Evolutionary conservation across 2,329 filamentous ascomycete species (phyloP), one percentile per base, ranked within the genome.

Genomic region (Kalmusia sp.): DNA sequence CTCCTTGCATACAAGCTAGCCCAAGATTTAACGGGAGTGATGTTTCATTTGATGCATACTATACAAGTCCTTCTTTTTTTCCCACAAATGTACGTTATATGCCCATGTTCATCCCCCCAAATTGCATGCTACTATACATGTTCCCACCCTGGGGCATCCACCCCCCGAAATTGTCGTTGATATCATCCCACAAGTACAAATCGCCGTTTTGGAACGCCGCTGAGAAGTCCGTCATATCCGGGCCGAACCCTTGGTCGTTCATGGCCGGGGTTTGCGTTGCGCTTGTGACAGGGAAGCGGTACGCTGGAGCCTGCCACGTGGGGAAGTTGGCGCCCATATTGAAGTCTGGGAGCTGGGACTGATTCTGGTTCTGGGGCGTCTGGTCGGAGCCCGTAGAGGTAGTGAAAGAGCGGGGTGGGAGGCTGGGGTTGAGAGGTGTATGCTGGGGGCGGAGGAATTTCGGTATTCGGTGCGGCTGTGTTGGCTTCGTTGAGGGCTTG

Each of bases 171-270:
- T 60, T 68, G n/a, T 73, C 70, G 11, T 61, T 64, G n/a, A 67
- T 56, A 24, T 72, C 71, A 41, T 73, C 71, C 71, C 71, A 74
- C 1, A 74, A 55, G 51, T 73, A 73, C 47, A 74, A 56, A 49
- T 74, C 71, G 7, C 71, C 71, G 17, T 72, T 65, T 25, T 72
- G 68, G 44, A 74, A 73, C 2, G 71, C 69, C 0, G 63, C 57
- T 0, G 63, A 65, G 49, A 74, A 72, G 28, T 72, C 70, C 2
- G 64, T 64, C 57, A 72, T 68, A 17, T 69, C 68, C 3, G 64
- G 55, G 1, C 65, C 55, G 0, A 21, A 43, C 11, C 27, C 15
- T 30, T 21, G 30, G n/a, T 34, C 21, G 52, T 39, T 3, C 52
- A 38, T 30, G 19, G 19, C 22, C 21, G 31, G 31, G 21, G 44